Evolutionary conservation across 768 basidiomycete species (phyloP).

Genomic region (Amyloporia xantha): DNA sequence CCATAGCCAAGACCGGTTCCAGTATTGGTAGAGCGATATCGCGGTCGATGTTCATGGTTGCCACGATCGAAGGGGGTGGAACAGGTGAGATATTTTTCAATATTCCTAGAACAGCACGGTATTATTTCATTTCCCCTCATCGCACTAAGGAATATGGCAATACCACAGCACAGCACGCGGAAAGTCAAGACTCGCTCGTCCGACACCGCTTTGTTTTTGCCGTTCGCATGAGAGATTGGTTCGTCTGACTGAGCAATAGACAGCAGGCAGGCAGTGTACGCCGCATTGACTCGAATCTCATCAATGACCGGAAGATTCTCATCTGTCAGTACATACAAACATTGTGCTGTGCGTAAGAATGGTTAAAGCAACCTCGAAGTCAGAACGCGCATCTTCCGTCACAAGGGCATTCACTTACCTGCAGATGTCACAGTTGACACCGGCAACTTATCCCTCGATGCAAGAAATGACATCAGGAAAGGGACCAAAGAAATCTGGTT

Average conservation of each 20-base stretch:
- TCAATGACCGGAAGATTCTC: constrained; percentile 75
- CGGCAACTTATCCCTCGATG: constrained; percentile 61
- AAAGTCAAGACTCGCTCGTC: constrained; percentile 49
- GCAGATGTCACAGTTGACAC: constrained; percentile 71
- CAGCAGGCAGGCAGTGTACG: constrained; percentile 59
- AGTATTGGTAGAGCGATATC: constrained; percentile 69
- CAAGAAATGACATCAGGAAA: constrained; percentile 88
- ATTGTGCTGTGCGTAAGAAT: constrained; percentile 57
- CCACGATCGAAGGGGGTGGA: constrained; percentile 56
- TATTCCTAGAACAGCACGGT: constrained; percentile 43
- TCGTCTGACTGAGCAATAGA: constrained; percentile 44
- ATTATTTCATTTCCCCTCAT: neutral
- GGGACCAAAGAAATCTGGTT: constrained; percentile 74
- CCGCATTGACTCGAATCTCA: constrained; percentile 54
- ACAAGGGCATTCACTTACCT: constrained; percentile 54
- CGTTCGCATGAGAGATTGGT: constrained; percentile 23
- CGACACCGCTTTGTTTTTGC: constrained; percentile 34
- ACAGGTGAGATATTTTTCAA: constrained; percentile 72
- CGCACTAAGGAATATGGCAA: constrained; percentile 12
- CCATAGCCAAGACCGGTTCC: constrained; percentile 54
- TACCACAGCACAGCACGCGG: constrained; percentile 68
- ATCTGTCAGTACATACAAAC: constrained; percentile 87
- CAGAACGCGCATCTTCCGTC: constrained; percentile 4
- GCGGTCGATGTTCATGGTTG: constrained; percentile 61
- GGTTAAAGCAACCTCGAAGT: no score